A percentile compares a stretch with the other conserved stretches of the same genome.
Evolutionary conservation across 1,139 yeast species (phyloP).

Genomic region (Suhomyces anneliseae): DNA sequence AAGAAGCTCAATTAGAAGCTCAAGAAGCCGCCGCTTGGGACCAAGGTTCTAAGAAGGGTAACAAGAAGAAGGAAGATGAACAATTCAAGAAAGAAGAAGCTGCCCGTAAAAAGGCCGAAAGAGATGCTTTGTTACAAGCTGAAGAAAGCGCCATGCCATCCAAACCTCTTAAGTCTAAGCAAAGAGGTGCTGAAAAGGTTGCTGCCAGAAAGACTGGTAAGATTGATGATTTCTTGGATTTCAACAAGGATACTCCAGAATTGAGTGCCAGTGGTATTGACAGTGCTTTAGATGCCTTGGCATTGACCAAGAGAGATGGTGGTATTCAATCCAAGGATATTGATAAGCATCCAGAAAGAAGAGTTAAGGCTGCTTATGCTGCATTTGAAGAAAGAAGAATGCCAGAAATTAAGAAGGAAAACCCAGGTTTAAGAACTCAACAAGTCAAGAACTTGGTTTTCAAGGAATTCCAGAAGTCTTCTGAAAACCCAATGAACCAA

Average conservation of each 20-base stretch:
- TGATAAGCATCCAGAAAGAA: conserved; percentile 86
- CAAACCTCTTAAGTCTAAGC: conserved; percentile 53
- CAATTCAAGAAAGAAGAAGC: conserved; percentile 63
- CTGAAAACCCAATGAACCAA: conserved; percentile 85
- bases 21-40: conserved; percentile 70
- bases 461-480: conserved; percentile 80
- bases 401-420: conserved; percentile 73
- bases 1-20: conserved; percentile 46
- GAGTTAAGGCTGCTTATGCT: conserved; percentile 78
- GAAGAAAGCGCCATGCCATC: conserved; percentile 66
- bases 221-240: conserved; percentile 61
- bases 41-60: conserved; percentile 69
- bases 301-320: conserved; percentile 56
- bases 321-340: conserved; percentile 62
- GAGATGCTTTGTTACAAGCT: conserved; percentile 57
- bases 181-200: conserved; percentile 71
- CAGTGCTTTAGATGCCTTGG: conserved; percentile 74
- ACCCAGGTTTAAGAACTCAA: conserved; percentile 78
- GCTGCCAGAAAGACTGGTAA: conserved; percentile 64
- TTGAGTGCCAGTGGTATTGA: conserved; percentile 77
- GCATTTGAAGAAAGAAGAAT: conserved; percentile 72
- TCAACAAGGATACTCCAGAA: conserved; percentile 49
- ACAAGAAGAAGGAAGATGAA: conserved; percentile 67
- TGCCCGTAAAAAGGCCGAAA: conserved; percentile 62
- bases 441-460: conserved; percentile 72